These are phyloP conservation scores for Sporisorium scitamineum DNA, from an alignment of 1,284 basidiomycete genomes.

Conservation along the genomic window DNA sequence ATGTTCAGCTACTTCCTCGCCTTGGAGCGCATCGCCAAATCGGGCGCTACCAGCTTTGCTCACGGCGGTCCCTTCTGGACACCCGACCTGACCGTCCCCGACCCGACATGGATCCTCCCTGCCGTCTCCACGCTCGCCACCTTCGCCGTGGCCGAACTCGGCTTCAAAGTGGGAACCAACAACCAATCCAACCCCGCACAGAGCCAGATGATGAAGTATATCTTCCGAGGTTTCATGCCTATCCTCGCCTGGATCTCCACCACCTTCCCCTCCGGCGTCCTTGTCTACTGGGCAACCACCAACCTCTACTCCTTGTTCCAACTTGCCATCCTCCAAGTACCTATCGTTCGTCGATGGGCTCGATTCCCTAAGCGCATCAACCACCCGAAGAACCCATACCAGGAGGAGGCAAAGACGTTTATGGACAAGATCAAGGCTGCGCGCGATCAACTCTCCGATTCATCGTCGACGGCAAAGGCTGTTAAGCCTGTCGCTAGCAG, in stretches of 20 bases:
- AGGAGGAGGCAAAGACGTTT: conserved; percentile 28
- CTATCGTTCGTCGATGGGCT: conserved; percentile 37
- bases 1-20: conserved; percentile 89
- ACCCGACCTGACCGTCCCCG: conserved; percentile 81
- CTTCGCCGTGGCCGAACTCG: conserved; percentile 77
- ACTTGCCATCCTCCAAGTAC: conserved; percentile 66
- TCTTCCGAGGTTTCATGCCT: conserved; percentile 77
- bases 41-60: conserved; percentile 80
- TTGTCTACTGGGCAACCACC: conserved; percentile 75
- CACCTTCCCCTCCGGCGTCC: conserved; percentile 74
- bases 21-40: conserved; percentile 78
- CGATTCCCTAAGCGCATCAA: conserved; percentile 52
- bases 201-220: conserved; percentile 80
- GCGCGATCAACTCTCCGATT: conserved; percentile 16
- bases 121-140: conserved; percentile 76
- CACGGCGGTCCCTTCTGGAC: conserved; percentile 83
- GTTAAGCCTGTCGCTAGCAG: conserved; percentile 14
- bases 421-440: conserved; percentile 45
- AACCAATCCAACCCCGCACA: conserved; percentile 40
- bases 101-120: conserved; percentile 85
- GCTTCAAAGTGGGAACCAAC: conserved; percentile 74
- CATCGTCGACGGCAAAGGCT: neutral
- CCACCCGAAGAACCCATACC: conserved; percentile 52
- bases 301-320: conserved; percentile 73
- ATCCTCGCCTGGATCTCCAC: conserved; percentile 76